Base-by-base conservation (phyloP, 1,284 basidiomycete genomes). In the Ganoderma boninense region DNA sequence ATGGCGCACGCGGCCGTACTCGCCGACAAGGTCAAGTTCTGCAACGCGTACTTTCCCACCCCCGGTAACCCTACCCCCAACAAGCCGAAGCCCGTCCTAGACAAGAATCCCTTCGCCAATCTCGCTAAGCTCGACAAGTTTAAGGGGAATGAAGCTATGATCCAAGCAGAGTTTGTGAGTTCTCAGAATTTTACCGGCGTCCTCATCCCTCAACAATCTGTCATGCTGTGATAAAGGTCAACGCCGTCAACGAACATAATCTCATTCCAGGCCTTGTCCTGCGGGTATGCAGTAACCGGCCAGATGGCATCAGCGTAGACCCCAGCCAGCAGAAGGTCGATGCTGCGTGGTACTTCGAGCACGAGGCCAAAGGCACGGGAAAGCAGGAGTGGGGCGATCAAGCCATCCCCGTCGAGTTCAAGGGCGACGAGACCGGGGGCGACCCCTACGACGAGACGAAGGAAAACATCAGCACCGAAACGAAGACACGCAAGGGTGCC, bases 371-470 rank as follows among this genome's bases (percentile, higher is more conserved):
- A 18, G 14, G 2, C 26, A 59, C 18, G 14, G 8, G 16, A 1
- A 11, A 1, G 18, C 14, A 3, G 16, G 26, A 59, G 14, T 59
- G 57, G 57, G 57, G 18, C 18, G 18, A 59, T 20, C 57, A 59
- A 7, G 35, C 40, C 32, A 32, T 65, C 26, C 40, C 64, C 7
- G 26, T 66, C 44, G 65, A 66, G 46, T 66, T 60, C 59, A 66
- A 66, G 57, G 32, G 40, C 2, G 18, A 61, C 4, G 10, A 32
- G 32, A 4, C 4, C 32, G 32, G 32, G 2, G 32, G 10, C 40
- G 65, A 66, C 20, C 65, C 65, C 14, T 66, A 52, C 59, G 65
- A 61, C 44, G 65, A 66, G 14, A 14, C 14, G 11, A 38, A 29
- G 13, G 42, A 18, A 6, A 29, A 38, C 40, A 35, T 57, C 29